These are phyloP conservation scores for Gynostemma pentaphyllum DNA, from an alignment of 306 rosid species.

Conservation along the genomic window DNA sequence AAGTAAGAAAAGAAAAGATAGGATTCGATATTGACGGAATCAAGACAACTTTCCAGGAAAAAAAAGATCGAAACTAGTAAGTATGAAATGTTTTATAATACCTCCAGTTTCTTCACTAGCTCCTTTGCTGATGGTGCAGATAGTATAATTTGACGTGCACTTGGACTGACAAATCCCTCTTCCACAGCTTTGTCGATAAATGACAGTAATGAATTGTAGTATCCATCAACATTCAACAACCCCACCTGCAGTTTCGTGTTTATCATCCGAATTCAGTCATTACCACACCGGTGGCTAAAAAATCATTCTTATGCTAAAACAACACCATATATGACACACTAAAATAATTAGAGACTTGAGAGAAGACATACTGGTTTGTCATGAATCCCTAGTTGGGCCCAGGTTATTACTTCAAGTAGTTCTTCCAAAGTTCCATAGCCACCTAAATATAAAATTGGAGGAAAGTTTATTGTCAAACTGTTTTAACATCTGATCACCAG, in stretches of 20 bases:
- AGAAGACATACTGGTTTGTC: slow-evolving; percentile 68
- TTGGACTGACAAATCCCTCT: slow-evolving; percentile 86
- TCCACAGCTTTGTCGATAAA: slow-evolving; percentile 94
- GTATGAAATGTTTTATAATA: slow-evolving; percentile 9
- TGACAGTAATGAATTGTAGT: slow-evolving; percentile 74
- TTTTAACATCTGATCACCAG: too few species aligned
- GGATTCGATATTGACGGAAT: neutral
- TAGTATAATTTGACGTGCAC: slow-evolving; percentile 84
- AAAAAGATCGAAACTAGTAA: too few species aligned
- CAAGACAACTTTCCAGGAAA: neutral
- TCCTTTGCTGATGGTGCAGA: slow-evolving; percentile 88
- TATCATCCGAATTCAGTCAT: neutral
- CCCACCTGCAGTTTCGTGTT: slow-evolving; percentile 56
- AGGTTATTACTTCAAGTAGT: slow-evolving; percentile 93
- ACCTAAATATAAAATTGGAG: slow-evolving; percentile 36
- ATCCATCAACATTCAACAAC: slow-evolving; percentile 90
- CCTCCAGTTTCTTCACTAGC: slow-evolving; percentile 94
- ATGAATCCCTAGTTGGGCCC: slow-evolving; percentile 99
- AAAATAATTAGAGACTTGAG: slow-evolving; percentile 3
- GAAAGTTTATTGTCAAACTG: neutral
- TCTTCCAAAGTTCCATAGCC: slow-evolving; percentile 98
- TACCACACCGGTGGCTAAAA: neutral
- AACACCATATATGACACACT: neutral
- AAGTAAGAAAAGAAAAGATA: neutral
- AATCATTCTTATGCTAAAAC: neutral